These are phyloP conservation scores for Trichoderma cornu-damae DNA, from an alignment of 2,329 filamentous ascomycete genomes.

Conservation along the genomic window DNA sequence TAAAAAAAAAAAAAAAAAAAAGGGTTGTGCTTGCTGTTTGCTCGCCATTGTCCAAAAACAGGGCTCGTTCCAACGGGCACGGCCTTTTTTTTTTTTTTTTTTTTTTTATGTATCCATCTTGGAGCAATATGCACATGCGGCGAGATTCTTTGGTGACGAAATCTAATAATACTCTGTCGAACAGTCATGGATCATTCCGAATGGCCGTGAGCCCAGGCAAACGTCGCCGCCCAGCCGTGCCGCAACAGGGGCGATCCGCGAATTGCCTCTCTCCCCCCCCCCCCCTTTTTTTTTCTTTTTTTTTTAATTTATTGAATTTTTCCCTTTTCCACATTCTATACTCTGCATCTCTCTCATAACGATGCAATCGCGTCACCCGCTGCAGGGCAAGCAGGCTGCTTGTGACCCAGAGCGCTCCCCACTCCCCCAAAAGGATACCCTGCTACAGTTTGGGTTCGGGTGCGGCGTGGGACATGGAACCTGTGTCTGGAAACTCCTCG, in stretches of 20 bases:
- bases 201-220: background rate
- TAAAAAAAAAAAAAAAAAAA: too few relatives aligned
- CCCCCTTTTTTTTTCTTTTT: too few relatives aligned
- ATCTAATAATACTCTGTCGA: constrained; percentile 11
- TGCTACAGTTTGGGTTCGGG: constrained; percentile 32
- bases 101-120: too few relatives aligned
- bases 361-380: background rate
- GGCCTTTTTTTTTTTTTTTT: background rate
- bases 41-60: too few relatives aligned
- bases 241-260: background rate
- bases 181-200: background rate
- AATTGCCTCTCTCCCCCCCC: too few relatives aligned
- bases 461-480: constrained; percentile 31
- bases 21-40: too few relatives aligned
- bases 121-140: background rate
- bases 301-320: too few relatives aligned
- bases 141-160: background rate
- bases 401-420: background rate
- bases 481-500: constrained; percentile 47
- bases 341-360: background rate
- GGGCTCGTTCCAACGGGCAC: background rate
- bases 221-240: background rate
- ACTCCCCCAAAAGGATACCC: background rate
- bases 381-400: background rate
- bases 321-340: background rate